phyloP scores from a whole-genome alignment of 495 filamentous ascomycete species.

The Penicillium herquei region DNA sequence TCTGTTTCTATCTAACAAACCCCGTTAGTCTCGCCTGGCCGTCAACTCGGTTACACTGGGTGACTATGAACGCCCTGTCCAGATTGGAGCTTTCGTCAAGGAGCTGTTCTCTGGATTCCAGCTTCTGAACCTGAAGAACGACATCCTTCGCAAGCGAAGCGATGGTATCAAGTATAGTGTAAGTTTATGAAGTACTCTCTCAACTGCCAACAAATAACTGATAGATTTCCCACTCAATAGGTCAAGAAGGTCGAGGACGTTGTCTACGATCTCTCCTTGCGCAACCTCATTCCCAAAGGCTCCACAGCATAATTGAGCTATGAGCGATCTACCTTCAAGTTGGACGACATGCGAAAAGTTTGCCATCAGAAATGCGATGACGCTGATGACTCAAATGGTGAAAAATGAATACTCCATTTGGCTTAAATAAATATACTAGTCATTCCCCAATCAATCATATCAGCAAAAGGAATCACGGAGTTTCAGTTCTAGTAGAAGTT shows the following conservation, averaged over 20 bases:
- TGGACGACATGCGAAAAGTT: not conserved
- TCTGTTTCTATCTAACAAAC: not conserved
- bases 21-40: constrained; percentile 69
- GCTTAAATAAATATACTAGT: not conserved
- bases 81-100: constrained; percentile 91
- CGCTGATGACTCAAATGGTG: not conserved
- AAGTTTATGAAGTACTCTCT: constrained; percentile 21
- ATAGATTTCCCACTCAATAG: constrained; percentile 28
- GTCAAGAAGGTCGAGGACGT: constrained; percentile 98
- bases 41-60: constrained; percentile 94
- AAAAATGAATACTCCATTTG: not conserved
- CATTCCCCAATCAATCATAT: not conserved
- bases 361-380: not conserved
- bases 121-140: constrained; percentile 95
- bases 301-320: constrained; percentile 6
- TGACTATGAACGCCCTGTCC: constrained; percentile 76
- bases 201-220: not conserved
- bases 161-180: constrained; percentile 96
- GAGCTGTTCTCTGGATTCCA: constrained; percentile 95
- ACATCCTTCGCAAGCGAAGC: constrained; percentile 78
- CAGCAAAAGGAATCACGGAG: too few relatives aligned
- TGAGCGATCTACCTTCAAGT: not conserved
- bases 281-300: constrained; percentile 69
- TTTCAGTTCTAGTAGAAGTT: not conserved
- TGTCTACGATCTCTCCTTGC: constrained; percentile 87